Evolutionary conservation across 2,329 filamentous ascomycete species (phyloP).

Genomic region (Ceratocystis lukuohia): DNA sequence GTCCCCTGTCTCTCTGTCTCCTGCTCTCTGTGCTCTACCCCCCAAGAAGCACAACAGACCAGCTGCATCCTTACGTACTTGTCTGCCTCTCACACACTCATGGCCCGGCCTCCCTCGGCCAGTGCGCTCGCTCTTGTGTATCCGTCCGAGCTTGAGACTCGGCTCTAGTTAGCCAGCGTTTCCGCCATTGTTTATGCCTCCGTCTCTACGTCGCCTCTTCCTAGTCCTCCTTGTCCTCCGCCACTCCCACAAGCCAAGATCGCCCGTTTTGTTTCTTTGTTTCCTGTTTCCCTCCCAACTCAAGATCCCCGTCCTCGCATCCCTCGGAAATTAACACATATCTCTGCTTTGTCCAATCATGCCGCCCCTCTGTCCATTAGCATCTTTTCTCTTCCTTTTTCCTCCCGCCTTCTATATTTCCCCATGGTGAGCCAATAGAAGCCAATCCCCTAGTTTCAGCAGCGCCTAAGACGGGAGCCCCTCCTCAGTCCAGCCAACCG

Average conservation of each 20-base stretch:
- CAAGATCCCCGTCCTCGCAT: background rate
- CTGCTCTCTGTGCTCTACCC: background rate
- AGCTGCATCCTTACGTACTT: background rate
- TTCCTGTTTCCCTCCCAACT: background rate
- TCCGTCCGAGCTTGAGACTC: background rate
- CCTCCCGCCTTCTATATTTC: too few relatives aligned
- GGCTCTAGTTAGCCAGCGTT: background rate
- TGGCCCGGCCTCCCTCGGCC: too few relatives aligned
- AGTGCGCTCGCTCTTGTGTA: background rate
- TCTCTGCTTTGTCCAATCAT: background rate
- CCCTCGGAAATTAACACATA: background rate
- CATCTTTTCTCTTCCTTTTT: background rate
- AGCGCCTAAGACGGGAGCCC: background rate
- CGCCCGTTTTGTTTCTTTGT: background rate
- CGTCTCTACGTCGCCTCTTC: too few relatives aligned
- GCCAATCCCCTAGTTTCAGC: background rate
- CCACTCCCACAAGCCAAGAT: background rate
- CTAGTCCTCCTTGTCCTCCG: background rate
- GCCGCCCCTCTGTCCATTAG: accelerated
- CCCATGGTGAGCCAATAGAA: background rate
- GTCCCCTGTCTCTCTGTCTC: background rate
- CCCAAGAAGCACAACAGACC: background rate
- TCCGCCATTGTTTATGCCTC: background rate
- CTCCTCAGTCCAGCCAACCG: background rate
- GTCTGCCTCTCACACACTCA: too few relatives aligned